Conservation (phyloP, 2,329 filamentous ascomycete genomes). For the Penicillium janthinellum region DNA sequence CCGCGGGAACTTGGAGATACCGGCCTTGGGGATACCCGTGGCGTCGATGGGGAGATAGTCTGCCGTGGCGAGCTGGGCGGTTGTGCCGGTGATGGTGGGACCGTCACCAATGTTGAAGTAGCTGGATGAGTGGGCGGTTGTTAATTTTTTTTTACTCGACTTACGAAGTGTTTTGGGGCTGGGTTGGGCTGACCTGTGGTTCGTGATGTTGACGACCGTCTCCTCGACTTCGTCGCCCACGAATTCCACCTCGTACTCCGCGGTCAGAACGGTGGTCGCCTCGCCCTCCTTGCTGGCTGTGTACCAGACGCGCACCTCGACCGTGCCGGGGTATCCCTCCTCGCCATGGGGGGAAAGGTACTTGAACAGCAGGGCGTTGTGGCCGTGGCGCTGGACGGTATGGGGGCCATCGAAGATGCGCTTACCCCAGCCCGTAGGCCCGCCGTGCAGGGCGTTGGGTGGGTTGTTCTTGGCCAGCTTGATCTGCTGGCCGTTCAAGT, state of each 20-base stretch:
- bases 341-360: constrained; percentile 76
- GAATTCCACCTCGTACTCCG: constrained; percentile 88
- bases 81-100: constrained; percentile 64
- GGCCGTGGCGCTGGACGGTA: constrained; percentile 58
- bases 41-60: constrained; percentile 74
- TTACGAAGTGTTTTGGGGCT: no score
- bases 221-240: constrained; percentile 76
- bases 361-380: constrained; percentile 67
- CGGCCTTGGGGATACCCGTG: constrained; percentile 72
- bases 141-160: no score
- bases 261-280: constrained; percentile 71
- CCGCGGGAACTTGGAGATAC: constrained; percentile 64
- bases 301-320: constrained; percentile 78
- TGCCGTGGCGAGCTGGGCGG: constrained; percentile 60
- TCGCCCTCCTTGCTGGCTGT: constrained; percentile 69
- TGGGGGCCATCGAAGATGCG: constrained; percentile 54
- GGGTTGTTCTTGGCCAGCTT: constrained; percentile 74
- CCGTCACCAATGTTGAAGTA: constrained; percentile 68
- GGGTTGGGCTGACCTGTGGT: constrained; percentile 71
- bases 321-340: constrained; percentile 84
- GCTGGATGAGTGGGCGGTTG: constrained; percentile 36
- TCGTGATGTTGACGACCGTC: constrained; percentile 90
- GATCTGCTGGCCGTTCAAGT: constrained; percentile 72
- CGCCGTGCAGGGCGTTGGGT: constrained; percentile 74
- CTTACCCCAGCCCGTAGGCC: constrained; percentile 64